Evolutionary conservation across 495 filamentous ascomycete genomes (phyloP), one percentile per base, ranked within the genome.

Genomic region (Clohesyomyces aquaticus): DNA sequence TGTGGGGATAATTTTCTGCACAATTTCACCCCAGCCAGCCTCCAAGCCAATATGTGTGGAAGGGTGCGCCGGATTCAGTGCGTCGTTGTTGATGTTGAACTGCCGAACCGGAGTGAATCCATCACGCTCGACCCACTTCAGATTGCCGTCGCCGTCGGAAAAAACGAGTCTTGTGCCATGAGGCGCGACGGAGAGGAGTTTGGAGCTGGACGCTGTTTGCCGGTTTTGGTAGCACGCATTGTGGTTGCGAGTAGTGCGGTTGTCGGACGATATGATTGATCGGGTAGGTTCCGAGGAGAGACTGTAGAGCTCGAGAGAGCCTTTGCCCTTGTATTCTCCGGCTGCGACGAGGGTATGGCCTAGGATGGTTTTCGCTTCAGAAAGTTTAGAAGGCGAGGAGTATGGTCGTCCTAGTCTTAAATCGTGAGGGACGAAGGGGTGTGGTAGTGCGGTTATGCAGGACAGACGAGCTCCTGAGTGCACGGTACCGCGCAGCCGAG

Each of bases 261-360:
- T 58, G 21, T 65, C 59, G 21, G 58, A 48, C 3, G 48, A 59
- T 10, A 65, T 68, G 16, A 67, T 75, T 26, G 51, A 59, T 51
- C 60, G 49, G 49, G 63, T 42, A 16, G 72, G 63, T 10, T 67
- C 67, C 0, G 58, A 47, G 73, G 76, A 62, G 10, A 94, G 75
- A 50, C 84, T 84, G 74, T 96, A 96, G n/a, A 96, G 77, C 71
- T 98, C 93, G 10, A 98, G 79, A 0, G 90, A 92, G 4, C 93
- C 93, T 70, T 93, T 88, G 19, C 90, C 91, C 61, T 95, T 95
- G 76, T 98, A 98, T 72, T 96, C 91, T n/a, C 92, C 93, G 59
- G 88, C 90, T 18, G 92, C 91, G 32, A 93, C 84, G 42, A 98
- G 76, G 4, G 84, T 88, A 54, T 85, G 79, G 1, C 82, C 80